These are phyloP conservation scores for Pythium myriotylum DNA, from an alignment of 352 stramenopile species.

Conservation along the genomic window DNA sequence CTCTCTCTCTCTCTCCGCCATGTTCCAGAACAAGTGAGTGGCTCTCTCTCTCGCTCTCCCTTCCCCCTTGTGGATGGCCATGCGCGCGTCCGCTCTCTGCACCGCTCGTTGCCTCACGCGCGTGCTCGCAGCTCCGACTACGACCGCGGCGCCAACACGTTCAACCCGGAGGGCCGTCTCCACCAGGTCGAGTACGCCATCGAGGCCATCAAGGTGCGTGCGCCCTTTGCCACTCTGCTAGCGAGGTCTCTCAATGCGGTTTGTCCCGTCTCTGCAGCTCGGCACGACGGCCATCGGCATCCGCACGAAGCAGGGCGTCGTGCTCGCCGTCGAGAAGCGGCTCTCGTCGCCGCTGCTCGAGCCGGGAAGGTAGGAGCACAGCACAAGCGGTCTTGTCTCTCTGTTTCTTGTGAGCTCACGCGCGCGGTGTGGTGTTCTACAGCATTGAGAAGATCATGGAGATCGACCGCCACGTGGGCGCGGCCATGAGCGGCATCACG, in stretches of 20 bases:
- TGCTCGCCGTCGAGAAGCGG: conserved; percentile 99
- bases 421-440: background rate
- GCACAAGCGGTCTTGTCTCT: background rate
- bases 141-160: conserved; percentile 99
- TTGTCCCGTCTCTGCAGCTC: conserved; percentile 73
- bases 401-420: no score
- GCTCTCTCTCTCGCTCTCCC: background rate
- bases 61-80: no score
- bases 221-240: no score
- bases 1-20: conserved; percentile 5
- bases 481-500: conserved; percentile 98
- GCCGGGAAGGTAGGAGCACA: conserved; percentile 61
- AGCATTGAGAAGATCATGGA: conserved; percentile 99
- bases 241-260: no score
- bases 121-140: conserved; percentile 97
- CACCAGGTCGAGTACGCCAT: conserved; percentile 99
- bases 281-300: conserved; percentile 98
- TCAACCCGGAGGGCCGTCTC: conserved; percentile 98
- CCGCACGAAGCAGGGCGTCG: conserved; percentile 96
- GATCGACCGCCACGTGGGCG: conserved; percentile 98
- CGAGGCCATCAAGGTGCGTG: conserved; percentile 94
- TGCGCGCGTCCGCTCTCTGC: no score
- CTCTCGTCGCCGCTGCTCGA: conserved; percentile 97
- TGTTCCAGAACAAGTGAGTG: conserved; percentile 40
- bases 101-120: no score